Base-by-base conservation (phyloP, 2,329 filamentous ascomycete genomes). In the Colletotrichum lentis region DNA sequence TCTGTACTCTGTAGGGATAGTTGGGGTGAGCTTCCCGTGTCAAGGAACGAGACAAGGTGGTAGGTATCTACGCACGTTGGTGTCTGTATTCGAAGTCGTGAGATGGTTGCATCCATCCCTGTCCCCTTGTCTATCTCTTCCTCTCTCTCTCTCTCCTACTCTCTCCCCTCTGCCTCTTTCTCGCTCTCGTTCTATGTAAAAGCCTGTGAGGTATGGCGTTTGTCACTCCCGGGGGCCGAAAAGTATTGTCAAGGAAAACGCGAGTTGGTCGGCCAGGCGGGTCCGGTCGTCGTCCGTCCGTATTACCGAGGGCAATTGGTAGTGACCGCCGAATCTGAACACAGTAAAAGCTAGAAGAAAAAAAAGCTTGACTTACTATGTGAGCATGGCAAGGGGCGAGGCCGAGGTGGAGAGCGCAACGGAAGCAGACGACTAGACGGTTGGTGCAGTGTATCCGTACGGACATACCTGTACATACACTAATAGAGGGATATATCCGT, bases 291-390 rank as follows among this genome's bases (percentile, higher is more conserved):
- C 8, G 47, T 50, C 8, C 3, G 5, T 24, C 12, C 47, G 8
- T 16, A 3, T 46, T 20, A 3, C 56, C 56, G 47, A 60, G 20
- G 22, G 7, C 8, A 10, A 39, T 18, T 35, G 18, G 11, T 37
- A 3, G 16, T 24, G 47, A 37, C 18, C 27, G 1, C 16, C 43
- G 35, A 11, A 31, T 7, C 8, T 22, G 43, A 46, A 22, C 10
- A 46, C 31, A 43, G 37, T 14, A 22, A 24, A 62, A 20, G n/a
- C 18, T 22, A 16, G 11, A 27, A 24, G 27, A 6, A 46, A 16
- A 47, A 59, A 58, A 46, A 64, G 60, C 47, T 55, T 54, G 31
- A 64, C 31, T 64, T 52, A n/a, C n/a, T n/a, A n/a, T n/a, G n/a
- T n/a, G 11, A 67, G 44, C 39, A 14, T 58, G 39, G 53, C 39